phyloP scores from a whole-genome alignment of 768 basidiomycete genomes.

The Mycena latifolia region DNA sequence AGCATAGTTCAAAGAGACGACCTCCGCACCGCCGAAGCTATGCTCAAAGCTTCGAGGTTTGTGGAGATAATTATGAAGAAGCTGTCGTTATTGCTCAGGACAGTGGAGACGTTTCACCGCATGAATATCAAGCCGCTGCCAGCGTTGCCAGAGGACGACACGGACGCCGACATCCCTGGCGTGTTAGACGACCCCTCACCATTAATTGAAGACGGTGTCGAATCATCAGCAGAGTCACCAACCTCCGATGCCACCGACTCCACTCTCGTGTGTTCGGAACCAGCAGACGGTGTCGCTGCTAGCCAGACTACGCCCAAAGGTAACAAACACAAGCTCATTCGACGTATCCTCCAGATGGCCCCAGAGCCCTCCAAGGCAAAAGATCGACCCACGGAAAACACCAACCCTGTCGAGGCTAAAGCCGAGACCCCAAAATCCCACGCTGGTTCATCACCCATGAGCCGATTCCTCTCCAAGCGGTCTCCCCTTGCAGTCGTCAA shows the following conservation, averaged over 20 bases:
- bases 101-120: conserved; percentile 37
- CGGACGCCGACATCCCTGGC: conserved; percentile 6
- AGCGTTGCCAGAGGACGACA: conserved; percentile 1
- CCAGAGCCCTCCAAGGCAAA: conserved; percentile 17
- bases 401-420: background rate
- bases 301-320: background rate
- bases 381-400: background rate
- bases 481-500: conserved; percentile 15
- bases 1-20: background rate
- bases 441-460: background rate
- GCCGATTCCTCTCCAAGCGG: conserved; percentile 20
- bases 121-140: conserved; percentile 23
- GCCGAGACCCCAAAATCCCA: background rate
- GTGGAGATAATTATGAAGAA: background rate
- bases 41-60: background rate
- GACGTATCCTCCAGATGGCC: conserved; percentile 33
- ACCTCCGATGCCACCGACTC: conserved; percentile 16
- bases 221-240: conserved; percentile 1
- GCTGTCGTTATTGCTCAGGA: background rate
- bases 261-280: background rate
- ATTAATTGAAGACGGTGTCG: background rate
- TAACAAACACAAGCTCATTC: conserved; percentile 33
- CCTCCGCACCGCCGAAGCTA: background rate
- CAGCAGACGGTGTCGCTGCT: background rate
- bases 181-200: background rate